Base-by-base conservation (phyloP, 1,284 basidiomycete genomes). In the Tylopilus sp. region DNA sequence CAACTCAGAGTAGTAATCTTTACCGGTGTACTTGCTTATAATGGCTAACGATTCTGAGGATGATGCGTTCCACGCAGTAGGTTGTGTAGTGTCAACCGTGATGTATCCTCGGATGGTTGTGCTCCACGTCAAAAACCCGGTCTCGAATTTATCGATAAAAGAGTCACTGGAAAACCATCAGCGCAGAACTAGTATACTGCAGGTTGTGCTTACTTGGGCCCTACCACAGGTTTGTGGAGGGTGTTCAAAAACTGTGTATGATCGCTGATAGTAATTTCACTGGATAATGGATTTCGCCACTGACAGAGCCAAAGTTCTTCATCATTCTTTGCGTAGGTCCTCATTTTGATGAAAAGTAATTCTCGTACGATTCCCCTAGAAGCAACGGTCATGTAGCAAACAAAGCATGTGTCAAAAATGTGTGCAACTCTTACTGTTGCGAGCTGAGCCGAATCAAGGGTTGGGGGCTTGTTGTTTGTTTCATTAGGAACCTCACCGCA, bases 121-220 rank as follows among this genome's bases (percentile, higher is more conserved):
- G 31, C 82, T 76, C 93, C 94, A 97, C 1, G 83, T 75, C 45
- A 98, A 71, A 77, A 95, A 97, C 1, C 94, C 95, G 2, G 87
- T 89, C 42, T 76, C 72, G 20, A 87, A 73, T 65, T 93, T 91
- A 72, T 98, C 95, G 9, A 88, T 71, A 57, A 84, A 85, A 42
- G 74, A 67, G 35, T 75, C 72, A 26, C 74, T 78, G 52, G 14
- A 41, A 50, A 48, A 24, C 2, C 11, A 26, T 64, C 21, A 67
- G n/a, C 11, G 43, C 4, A 3, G 20, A 20, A 10, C 17, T 10
- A 7, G 21, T 24, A 38, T 21, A n/a, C 31, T 14, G 18, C 10
- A 29, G 20, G n/a, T 15, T 29, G 20, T 37, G 21, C 66, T 52
- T 35, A 65, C 58, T 53, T 62, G 48, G 52, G 57, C 49, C 68